Percentiles rank a stretch among this genome's conserved stretches.
These are phyloP conservation scores for Tremella mesenterica DNA, from an alignment of 768 basidiomycete species.

Conservation along the genomic window DNA sequence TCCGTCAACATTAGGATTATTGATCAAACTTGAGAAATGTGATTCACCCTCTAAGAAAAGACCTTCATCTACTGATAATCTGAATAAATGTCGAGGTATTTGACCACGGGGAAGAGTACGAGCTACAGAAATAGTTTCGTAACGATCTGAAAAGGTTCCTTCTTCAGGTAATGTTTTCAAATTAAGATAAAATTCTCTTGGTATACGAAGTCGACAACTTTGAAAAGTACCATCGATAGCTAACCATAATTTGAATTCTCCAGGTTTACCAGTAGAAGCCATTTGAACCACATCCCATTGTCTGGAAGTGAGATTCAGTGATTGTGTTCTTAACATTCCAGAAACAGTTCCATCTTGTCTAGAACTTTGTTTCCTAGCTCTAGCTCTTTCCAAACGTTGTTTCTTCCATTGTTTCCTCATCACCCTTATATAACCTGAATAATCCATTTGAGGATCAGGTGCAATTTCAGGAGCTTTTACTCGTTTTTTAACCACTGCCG, in stretches of 20 bases:
- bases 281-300: constrained; percentile 93
- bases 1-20: constrained; percentile 88
- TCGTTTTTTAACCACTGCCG: constrained; percentile 50
- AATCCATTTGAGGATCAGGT: constrained; percentile 61
- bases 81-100: constrained; percentile 70
- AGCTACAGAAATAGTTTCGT: constrained; percentile 63
- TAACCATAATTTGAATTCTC: constrained; percentile 82
- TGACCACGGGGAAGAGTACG: constrained; percentile 71
- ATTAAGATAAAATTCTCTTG: constrained; percentile 88
- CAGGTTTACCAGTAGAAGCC: constrained; percentile 58
- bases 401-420: constrained; percentile 72
- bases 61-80: constrained; percentile 71
- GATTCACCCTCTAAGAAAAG: constrained; percentile 74
- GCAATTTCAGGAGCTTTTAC: constrained; percentile 48
- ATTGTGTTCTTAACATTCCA: constrained; percentile 61
- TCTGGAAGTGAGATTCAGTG: constrained; percentile 50
- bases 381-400: constrained; percentile 48
- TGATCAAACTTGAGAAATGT: constrained; percentile 84
- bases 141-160: constrained; percentile 62
- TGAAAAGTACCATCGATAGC: constrained; percentile 69
- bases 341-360: constrained; percentile 49
- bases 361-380: constrained; percentile 30
- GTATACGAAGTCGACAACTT: constrained; percentile 72
- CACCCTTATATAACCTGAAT: constrained; percentile 66
- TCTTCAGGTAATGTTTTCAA: constrained; percentile 61